These are phyloP conservation scores for Trichoderma reesei DNA, from an alignment of 495 filamentous ascomycete genomes.

Conservation along the genomic window DNA sequence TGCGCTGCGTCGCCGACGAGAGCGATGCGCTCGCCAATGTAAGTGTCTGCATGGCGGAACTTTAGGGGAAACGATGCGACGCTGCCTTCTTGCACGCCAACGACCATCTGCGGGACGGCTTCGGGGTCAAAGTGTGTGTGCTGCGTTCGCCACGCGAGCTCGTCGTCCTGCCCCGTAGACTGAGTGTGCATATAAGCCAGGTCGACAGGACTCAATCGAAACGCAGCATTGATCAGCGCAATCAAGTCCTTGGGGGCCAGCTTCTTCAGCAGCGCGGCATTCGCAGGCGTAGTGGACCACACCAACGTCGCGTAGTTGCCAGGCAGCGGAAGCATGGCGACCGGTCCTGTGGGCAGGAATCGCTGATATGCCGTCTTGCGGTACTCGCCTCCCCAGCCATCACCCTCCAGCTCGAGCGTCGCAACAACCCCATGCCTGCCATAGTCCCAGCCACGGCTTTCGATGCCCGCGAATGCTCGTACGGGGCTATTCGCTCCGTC, in stretches of 20 bases:
- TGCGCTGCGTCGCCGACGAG: conserved; percentile 92
- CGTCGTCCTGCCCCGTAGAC: conserved; percentile 52
- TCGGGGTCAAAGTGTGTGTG: conserved; percentile 47
- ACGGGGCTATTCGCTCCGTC: conserved; percentile 94
- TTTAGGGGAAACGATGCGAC: conserved; percentile 84
- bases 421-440: conserved; percentile 83
- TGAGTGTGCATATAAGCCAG: conserved; percentile 67
- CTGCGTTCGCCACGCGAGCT: conserved; percentile 71
- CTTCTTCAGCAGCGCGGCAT: conserved; percentile 71
- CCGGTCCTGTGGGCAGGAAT: conserved; percentile 84
- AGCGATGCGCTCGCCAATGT: conserved; percentile 78
- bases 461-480: conserved; percentile 76
- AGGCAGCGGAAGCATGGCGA: conserved; percentile 84
- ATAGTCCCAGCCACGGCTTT: conserved; percentile 88
- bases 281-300: conserved; percentile 77
- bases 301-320: conserved; percentile 75
- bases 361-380: conserved; percentile 81
- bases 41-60: conserved; percentile 84
- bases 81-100: conserved; percentile 65
- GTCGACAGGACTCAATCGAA: conserved; percentile 71
- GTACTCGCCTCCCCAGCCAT: conserved; percentile 42
- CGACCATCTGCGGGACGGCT: conserved; percentile 41
- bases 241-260: conserved; percentile 62
- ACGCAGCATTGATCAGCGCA: conserved; percentile 87
- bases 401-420: conserved; percentile 60